Evolutionary conservation across 2,329 filamentous ascomycete species (phyloP), one percentile per base, ranked within the genome.

Genomic region (Calonectria crousiana): DNA sequence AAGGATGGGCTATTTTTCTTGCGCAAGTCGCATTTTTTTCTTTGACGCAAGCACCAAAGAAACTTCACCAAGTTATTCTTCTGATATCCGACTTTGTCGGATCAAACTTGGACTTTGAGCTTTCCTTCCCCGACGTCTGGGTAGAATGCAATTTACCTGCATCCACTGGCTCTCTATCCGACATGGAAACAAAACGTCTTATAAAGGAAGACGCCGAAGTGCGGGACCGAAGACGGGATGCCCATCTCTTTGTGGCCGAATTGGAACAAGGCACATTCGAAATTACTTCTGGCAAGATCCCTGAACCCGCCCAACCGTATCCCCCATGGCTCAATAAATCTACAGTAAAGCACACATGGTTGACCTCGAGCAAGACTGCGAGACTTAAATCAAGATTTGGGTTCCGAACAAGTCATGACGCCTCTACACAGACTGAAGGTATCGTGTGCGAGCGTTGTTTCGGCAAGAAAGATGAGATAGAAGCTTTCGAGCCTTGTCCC

Each of bases 91-190:
- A 60, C 62, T 51, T 14, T 18, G 9, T 67, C 5, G 9, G 10
- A n/a, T 32, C 26, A n/a, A 56, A 13, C 6, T 23, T 74, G 11
- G 60, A 72, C 38, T 28, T 68, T 41, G 67, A 78, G 16, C 26
- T 72, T 34, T 16, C 34, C 32, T 47, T 72, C 20, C 28, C 64
- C 1, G 75, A 74, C 18, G 44, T 34, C 30, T 60, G 72, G 14
- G 14, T 68, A 18, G 56, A 66, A 52, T 67, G 65, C 36, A 72
- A 51, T 30, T 73, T 62, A 38, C 75, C 75, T 26, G 66, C 69
- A 2, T 16, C 18, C 23, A 38, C 66, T 8, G 28, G 14, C 20
- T 58, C 76, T 16, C 20, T 23, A 34, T 23, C 64, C 11, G 69
- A 67, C n/a, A 20, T 10, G 0, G 52, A 72, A 56, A 72, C 18